A percentile compares a stretch with the other conserved stretches of the same genome.
Evolutionary conservation across 2,329 filamentous ascomycete genomes (phyloP).

Genomic region (Cladosporium oxysporum): DNA sequence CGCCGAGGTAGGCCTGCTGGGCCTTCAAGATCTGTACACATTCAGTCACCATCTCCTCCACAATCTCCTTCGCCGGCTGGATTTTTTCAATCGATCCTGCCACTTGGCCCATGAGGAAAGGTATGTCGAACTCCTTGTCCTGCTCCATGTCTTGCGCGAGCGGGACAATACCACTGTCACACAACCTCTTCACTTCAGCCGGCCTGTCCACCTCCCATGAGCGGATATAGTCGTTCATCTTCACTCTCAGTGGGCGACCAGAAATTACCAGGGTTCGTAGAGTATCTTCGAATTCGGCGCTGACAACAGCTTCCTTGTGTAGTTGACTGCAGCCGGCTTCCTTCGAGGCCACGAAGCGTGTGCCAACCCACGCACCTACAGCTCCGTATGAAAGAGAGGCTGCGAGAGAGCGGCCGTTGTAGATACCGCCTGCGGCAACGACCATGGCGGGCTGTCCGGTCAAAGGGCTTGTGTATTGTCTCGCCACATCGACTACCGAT

Average conservation of each 20-base stretch:
- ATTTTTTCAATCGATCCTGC: conserved; percentile 75
- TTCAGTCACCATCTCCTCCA: conserved; percentile 85
- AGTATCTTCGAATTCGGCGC: conserved; percentile 77
- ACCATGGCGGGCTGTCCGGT: conserved; percentile 73
- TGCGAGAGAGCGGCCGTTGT: conserved; percentile 78
- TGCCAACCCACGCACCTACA: conserved; percentile 89
- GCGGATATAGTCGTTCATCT: conserved; percentile 79
- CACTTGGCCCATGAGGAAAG: conserved; percentile 93
- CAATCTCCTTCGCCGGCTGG: conserved; percentile 78
- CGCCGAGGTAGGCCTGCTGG: conserved; percentile 61
- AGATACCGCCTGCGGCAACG: conserved; percentile 85
- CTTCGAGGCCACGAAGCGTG: conserved; percentile 79
- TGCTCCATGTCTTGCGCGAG: conserved; percentile 81
- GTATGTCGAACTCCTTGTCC: conserved; percentile 78
- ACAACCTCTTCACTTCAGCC: conserved; percentile 72
- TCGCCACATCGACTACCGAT: conserved; percentile 80
- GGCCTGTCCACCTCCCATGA: conserved; percentile 74
- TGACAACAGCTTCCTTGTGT: conserved; percentile 83
- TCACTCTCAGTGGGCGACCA: conserved; percentile 77
- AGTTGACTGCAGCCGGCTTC: conserved; percentile 79
- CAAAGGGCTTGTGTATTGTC: conserved; percentile 68
- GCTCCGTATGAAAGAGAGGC: conserved; percentile 85
- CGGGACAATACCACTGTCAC: conserved; percentile 75
- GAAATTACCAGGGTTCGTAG: conserved; percentile 78
- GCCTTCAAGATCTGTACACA: conserved; percentile 67